Evolutionary conservation across 805 yeast species (phyloP).

Genomic region (Saccharomycopsis sp.): DNA sequence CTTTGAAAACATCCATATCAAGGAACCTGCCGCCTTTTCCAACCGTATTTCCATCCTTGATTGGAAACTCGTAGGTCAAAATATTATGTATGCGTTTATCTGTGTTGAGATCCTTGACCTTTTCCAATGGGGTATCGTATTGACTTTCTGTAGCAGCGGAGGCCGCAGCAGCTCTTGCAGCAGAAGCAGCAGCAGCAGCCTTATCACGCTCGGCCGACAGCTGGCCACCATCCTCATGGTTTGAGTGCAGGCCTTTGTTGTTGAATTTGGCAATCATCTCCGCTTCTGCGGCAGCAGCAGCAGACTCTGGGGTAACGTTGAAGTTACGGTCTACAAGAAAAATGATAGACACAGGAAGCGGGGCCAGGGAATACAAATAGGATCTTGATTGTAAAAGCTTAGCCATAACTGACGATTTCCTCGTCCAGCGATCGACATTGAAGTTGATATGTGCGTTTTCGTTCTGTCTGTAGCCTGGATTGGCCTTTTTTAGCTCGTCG

Average conservation of each 20-base stretch:
- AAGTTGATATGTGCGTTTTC: conserved; percentile 29
- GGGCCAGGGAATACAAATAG: conserved; percentile 37
- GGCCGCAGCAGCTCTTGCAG: background rate
- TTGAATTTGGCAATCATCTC: background rate
- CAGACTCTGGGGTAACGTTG: background rate
- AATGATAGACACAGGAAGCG: conserved; percentile 31
- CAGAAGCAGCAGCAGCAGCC: background rate
- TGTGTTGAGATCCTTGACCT: background rate
- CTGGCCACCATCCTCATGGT: background rate
- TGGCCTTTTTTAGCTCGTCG: conserved; percentile 6
- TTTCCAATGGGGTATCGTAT: background rate
- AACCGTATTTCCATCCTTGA: conserved; percentile 16
- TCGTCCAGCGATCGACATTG: conserved; percentile 33
- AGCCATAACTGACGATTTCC: conserved; percentile 27
- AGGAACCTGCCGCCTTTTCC: conserved; percentile 17
- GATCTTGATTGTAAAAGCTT: conserved; percentile 33
- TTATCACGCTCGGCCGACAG: background rate
- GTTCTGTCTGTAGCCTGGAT: conserved; percentile 21
- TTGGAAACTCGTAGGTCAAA: conserved; percentile 15
- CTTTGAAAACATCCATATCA: conserved; percentile 11
- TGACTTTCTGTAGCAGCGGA: background rate
- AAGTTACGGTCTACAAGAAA: conserved; percentile 17
- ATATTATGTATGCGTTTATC: conserved; percentile 12
- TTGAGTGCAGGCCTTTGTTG: background rate
- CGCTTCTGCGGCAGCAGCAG: background rate